Evolutionary conservation across 768 basidiomycete genomes (phyloP).

Genomic region (Clathrus columnatus): DNA sequence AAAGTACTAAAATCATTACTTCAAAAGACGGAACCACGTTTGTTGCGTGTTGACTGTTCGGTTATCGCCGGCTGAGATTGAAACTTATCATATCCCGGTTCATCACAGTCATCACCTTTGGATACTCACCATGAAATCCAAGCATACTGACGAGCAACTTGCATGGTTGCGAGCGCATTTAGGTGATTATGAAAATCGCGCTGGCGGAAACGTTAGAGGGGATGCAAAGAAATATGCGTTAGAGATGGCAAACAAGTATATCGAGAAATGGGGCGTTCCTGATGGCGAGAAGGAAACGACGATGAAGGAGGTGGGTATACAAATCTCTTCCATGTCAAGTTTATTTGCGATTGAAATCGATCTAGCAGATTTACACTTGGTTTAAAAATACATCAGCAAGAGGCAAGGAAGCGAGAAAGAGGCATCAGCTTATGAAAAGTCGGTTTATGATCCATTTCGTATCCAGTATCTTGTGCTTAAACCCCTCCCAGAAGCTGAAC

Average conservation of each 20-base stretch:
- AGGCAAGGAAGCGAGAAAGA: conserved; percentile 30
- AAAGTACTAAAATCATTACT: no score
- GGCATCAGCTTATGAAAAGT: conserved; percentile 14
- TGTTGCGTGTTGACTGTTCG: no score
- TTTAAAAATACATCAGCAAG: conserved; percentile 64
- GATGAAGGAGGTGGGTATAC: conserved; percentile 48
- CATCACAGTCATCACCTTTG: conserved; percentile 8
- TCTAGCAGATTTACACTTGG: conserved; percentile 65
- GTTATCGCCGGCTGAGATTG: neutral
- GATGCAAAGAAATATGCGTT: conserved; percentile 65
- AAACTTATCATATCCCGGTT: conserved; percentile 6
- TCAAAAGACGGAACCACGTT: no score
- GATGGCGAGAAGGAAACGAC: conserved; percentile 50
- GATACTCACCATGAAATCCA: conserved; percentile 10
- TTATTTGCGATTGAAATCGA: conserved; percentile 11
- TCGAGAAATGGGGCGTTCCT: conserved; percentile 49
- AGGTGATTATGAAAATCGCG: conserved; percentile 50
- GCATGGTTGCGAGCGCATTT: conserved; percentile 44
- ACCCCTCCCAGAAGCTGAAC: conserved; percentile 8
- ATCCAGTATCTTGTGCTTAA: conserved; percentile 12
- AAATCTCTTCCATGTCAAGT: conserved; percentile 2
- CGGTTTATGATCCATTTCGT: conserved; percentile 8
- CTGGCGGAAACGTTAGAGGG: conserved; percentile 50
- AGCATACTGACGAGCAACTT: conserved; percentile 51
- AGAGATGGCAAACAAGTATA: conserved; percentile 53